Evolutionary conservation across 176 grass and related monocot genomes (phyloP), one percentile per base, ranked within the genome.

Genomic region (Typha latifolia): DNA sequence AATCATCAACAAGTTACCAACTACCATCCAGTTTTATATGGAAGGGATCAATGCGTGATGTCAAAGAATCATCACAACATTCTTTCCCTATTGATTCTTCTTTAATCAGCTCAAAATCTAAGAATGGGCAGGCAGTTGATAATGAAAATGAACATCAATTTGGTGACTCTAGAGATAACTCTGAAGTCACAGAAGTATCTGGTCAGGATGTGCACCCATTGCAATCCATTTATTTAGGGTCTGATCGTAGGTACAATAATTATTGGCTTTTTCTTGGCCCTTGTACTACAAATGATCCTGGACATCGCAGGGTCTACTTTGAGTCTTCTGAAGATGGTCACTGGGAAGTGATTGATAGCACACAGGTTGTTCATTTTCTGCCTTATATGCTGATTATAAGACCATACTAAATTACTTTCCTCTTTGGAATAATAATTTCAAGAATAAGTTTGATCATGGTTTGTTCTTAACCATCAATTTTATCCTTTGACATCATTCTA

Each of bases 181-280:
- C 57, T 63, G 51, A 55, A 12, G 63, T 74, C 81, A 66, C 61
- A 73, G 66, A 77, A 37, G 49, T 64, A 67, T 12, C 50, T 50
- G 50, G 63, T 52, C 64, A 56, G 15, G 32, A 16, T 81, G 69
- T 62, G 48, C 78, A 86, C 61, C 81, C 59, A 71, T 74, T 85
- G 70, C 89, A 99, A 79, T 72, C 74, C 68, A 76, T 99, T 82
- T 72, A 69, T 77, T 78, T 94, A 70, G 94, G 94, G 66, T 99
- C 86, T 27, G 94, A 93, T 61, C 80, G 89, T 50, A 81, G 94
- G 74, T 99, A 93, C 81, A 93, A 99, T 69, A 87, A 83, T 68
- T 99, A 93, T 62, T 99, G 89, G 88, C 94, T 93, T 48, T 99
- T 99, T 55, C 82, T 99, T 80, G 89, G 94, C 62, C 89, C 81